phyloP scores from a whole-genome alignment of 352 stramenopile genomes.

The Globisporangium echinulatum region DNA sequence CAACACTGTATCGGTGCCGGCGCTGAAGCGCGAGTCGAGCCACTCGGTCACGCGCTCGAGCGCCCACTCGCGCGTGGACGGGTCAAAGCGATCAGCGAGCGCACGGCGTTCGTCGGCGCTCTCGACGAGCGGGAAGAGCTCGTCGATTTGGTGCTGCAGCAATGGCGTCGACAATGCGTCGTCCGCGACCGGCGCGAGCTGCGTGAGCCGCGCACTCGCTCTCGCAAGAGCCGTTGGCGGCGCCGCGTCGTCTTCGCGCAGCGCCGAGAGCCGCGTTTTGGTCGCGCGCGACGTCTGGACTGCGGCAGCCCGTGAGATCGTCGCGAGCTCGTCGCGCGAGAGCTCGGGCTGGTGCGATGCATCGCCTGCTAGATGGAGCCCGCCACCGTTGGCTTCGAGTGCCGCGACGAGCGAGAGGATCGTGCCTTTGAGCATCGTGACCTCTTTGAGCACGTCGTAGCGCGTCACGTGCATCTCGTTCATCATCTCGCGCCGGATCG shows the following conservation, averaged over 20 bases:
- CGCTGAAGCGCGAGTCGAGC: conserved; percentile 66
- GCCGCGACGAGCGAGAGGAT: conserved; percentile 51
- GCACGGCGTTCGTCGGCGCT: conserved; percentile 32
- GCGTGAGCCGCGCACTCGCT: conserved; percentile 38
- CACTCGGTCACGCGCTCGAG: conserved; percentile 68
- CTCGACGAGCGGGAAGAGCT: conserved; percentile 81
- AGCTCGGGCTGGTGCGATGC: conserved; percentile 11
- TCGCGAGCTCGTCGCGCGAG: conserved; percentile 33
- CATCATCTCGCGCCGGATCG: conserved; percentile 74
- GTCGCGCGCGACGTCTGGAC: conserved; percentile 45
- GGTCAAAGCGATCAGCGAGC: conserved; percentile 22
- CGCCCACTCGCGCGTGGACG: conserved; percentile 56
- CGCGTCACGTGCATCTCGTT: conserved; percentile 77
- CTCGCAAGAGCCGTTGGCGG: conserved; percentile 23
- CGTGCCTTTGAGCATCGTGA: conserved; percentile 73
- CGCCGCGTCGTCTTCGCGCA: conserved; percentile 13
- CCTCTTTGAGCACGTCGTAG: conserved; percentile 84
- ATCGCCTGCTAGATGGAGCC: background rate
- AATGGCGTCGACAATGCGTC: conserved; percentile 60
- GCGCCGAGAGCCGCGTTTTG: conserved; percentile 39
- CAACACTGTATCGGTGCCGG: conserved; percentile 46
- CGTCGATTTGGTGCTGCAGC: conserved; percentile 62
- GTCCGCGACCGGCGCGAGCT: conserved; percentile 61
- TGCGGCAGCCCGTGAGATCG: conserved; percentile 37
- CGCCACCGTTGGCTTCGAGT: conserved; percentile 20